Percentiles rank a stretch among this genome's conserved stretches.
phyloP scores from a whole-genome alignment of 208 protist species.

The Leishmania major region DNA sequence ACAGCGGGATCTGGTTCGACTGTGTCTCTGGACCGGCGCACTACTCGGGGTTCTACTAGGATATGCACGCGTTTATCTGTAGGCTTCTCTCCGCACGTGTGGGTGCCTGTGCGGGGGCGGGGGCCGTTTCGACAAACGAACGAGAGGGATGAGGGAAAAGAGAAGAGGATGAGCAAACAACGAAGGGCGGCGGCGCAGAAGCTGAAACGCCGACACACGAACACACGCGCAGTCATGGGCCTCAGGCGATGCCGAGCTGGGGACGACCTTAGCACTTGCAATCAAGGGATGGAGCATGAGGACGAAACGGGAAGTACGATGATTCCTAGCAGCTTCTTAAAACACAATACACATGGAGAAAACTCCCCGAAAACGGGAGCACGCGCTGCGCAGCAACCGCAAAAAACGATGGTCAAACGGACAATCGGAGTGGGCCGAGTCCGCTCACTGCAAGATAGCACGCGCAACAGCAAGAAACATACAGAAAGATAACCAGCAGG shows the following conservation, averaged over 20 bases:
- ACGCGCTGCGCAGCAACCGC: neutral
- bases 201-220: neutral
- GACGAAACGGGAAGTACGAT: neutral
- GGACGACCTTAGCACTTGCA: neutral
- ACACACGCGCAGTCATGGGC: neutral
- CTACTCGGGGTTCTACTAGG: neutral
- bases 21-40: neutral
- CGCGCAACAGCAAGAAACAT: neutral
- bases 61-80: neutral
- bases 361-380: neutral
- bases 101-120: neutral
- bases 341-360: neutral
- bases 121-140: neutral
- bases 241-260: neutral
- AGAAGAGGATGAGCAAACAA: neutral
- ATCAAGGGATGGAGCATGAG: neutral
- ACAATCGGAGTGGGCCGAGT: neutral
- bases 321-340: neutral
- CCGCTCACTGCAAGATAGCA: neutral
- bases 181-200: neutral
- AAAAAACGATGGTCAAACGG: neutral
- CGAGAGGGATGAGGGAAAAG: neutral
- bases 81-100: neutral
- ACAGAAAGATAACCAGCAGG: neutral
- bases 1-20: neutral